Conservation (phyloP, 73 alveolate genomes). For the Stentor coeruleus region DNA sequence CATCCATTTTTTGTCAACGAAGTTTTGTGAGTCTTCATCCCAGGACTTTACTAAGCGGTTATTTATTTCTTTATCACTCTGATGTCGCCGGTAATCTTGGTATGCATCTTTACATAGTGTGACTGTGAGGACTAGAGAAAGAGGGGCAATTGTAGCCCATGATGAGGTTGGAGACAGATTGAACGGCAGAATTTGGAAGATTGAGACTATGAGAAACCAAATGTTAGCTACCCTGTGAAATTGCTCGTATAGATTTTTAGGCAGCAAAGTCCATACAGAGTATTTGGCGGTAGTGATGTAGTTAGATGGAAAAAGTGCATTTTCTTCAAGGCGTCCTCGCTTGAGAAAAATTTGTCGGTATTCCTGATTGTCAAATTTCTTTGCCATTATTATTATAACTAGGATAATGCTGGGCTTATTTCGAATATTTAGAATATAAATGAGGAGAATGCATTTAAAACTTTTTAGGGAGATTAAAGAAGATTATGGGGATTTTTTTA, state of each 20-base stretch:
- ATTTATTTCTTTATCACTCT: slow-evolving; percentile 10
- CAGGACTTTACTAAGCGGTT: slow-evolving; percentile 2
- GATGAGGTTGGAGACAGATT: slow-evolving; percentile 31
- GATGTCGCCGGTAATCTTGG: slow-evolving; percentile 19
- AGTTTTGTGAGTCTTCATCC: background rate
- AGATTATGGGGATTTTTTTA: background rate
- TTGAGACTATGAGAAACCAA: slow-evolving; percentile 77
- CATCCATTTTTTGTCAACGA: slow-evolving; percentile 4
- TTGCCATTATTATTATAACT: background rate
- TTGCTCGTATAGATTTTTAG: slow-evolving; percentile 70
- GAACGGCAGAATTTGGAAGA: slow-evolving; percentile 56
- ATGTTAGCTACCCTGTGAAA: slow-evolving; percentile 72
- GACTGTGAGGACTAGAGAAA: slow-evolving; percentile 17
- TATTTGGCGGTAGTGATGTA: slow-evolving; percentile 5
- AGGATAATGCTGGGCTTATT: no score
- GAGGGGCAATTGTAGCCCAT: slow-evolving; percentile 30
- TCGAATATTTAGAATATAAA: background rate
- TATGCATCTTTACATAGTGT: slow-evolving; percentile 26
- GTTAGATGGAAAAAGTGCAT: slow-evolving; percentile 12
- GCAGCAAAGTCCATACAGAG: slow-evolving; percentile 28
- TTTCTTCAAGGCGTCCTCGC: slow-evolving; percentile 9
- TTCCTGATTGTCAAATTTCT: slow-evolving; percentile 8
- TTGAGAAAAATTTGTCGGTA: slow-evolving; percentile 13
- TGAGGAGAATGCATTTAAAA: background rate
- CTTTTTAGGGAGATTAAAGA: background rate